A percentile compares a stretch with the other conserved stretches of the same genome.
Evolutionary conservation across 2,329 filamentous ascomycete species (phyloP).

Genomic region (Nothophaeocryptopus gaeumannii): DNA sequence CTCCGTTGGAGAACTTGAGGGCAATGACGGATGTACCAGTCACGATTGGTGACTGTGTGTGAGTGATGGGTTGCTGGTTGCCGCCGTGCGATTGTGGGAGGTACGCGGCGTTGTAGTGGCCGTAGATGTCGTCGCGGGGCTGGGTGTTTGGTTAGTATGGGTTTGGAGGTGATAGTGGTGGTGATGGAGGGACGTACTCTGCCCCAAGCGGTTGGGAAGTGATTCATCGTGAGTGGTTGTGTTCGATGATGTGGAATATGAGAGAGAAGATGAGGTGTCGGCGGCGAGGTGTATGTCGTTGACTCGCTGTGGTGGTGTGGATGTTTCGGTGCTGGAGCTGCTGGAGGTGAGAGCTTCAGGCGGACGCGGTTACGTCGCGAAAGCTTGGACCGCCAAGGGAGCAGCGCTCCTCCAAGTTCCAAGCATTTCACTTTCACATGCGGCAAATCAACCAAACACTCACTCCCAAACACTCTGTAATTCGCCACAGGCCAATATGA

Average conservation of each 20-base stretch:
- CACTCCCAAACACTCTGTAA: not conserved
- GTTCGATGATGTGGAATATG: not conserved
- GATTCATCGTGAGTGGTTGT: conserved; percentile 55
- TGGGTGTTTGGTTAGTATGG: conserved; percentile 47
- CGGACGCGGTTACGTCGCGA: conserved; percentile 7
- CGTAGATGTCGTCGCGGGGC: conserved; percentile 97
- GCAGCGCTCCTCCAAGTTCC: conserved; percentile 1
- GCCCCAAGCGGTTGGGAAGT: conserved; percentile 64
- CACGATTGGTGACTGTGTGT: conserved; percentile 89
- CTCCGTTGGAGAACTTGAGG: conserved; percentile 93
- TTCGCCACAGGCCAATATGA: conserved; percentile 28
- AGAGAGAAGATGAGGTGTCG: not conserved
- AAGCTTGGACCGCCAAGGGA: not conserved
- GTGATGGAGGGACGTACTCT: conserved; percentile 49
- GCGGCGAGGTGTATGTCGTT: not conserved
- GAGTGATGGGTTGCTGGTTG: conserved; percentile 62
- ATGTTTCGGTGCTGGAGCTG: conserved; percentile 2
- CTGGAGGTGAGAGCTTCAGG: conserved; percentile 7
- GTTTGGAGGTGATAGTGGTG: conserved; percentile 28
- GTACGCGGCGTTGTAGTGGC: conserved; percentile 84
- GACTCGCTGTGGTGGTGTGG: conserved; percentile 7
- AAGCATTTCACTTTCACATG: not conserved
- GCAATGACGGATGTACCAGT: conserved; percentile 94
- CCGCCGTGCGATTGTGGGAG: conserved; percentile 60
- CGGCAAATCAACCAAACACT: not conserved